Base-by-base conservation (phyloP, 805 yeast genomes). In the Myxozyma melibiosi region DNA sequence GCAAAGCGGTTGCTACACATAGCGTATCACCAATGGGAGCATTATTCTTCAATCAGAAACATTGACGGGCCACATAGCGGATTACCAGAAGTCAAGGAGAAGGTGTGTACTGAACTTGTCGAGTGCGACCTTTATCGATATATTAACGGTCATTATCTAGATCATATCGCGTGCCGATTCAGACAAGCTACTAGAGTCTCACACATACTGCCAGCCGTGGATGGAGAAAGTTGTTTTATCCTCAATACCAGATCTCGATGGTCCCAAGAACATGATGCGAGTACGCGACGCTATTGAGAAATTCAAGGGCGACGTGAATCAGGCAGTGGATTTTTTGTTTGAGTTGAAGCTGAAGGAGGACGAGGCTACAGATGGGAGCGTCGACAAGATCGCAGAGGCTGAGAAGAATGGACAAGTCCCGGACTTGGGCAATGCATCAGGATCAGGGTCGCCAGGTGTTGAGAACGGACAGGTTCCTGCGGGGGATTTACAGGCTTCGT, bases 11-110 rank as follows among this genome's bases (percentile, higher is more conserved):
- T 62, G 44, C 49, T 69, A 1, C 78, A 74, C 50, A 61, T 74
- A 38, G 78, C 76, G 3, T 75, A 75, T 45, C 78, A 75, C 42
- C 66, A 72, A 0, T 75, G 78, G 78, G 78, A 75, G 55, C 78
- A 75, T 62, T 75, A 75, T 53, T 73, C 77, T 11, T 72, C 76
- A 11, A 74, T 74, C 3, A 65, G 78, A 25, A 70, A 72, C 47
- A 51, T 66, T n/a, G 65, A 61, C 14, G 77, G 76, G 1, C 77
- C 78, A 2, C 73, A 70, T 43, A 45, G 57, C 4, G 78, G 78
- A 3, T 55, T 59, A 6, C 72, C 73, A 1, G 54, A 61, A 11
- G 66, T 69, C 16, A 46, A 37, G 1, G 63, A 59, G 30, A 20
- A 39, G 56, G 61, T 52, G 16, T 8, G 57, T 16, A n/a, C 31